These are phyloP conservation scores for Pyrenophora graminea DNA, from an alignment of 2,329 filamentous ascomycete genomes.

Conservation along the genomic window DNA sequence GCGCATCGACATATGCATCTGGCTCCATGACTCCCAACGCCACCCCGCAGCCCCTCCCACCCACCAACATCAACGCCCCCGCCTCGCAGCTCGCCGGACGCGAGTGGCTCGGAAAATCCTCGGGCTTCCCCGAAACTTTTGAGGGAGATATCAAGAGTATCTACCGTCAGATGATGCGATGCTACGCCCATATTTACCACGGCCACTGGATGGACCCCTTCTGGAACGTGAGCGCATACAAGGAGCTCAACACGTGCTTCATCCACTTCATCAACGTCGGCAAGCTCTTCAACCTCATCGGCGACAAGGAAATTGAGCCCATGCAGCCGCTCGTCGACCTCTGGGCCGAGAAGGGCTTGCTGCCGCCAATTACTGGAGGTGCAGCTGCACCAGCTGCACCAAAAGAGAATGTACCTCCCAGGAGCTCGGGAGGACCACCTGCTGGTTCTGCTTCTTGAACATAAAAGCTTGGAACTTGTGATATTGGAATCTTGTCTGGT, in stretches of 20 bases:
- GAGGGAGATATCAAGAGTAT: conserved; percentile 77
- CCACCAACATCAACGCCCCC: conserved; percentile 56
- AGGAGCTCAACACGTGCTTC: conserved; percentile 59
- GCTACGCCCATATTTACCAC: conserved; percentile 59
- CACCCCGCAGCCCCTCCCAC: conserved; percentile 51
- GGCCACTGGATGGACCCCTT: conserved; percentile 57
- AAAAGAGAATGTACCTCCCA: conserved; percentile 29
- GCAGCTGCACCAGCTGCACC: conserved; percentile 1
- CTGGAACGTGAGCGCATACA: conserved; percentile 54
- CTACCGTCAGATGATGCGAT: conserved; percentile 60
- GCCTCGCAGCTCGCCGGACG: conserved; percentile 69
- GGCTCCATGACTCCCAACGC: conserved; percentile 54
- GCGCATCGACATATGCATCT: conserved; percentile 61
- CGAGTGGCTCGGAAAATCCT: conserved; percentile 86
- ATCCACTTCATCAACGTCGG: conserved; percentile 64
- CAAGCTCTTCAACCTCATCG: conserved; percentile 77
- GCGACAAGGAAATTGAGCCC: conserved; percentile 87
- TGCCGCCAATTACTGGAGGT: conserved; percentile 57
- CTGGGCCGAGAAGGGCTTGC: conserved; percentile 85
- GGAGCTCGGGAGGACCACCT: conserved; percentile 25
- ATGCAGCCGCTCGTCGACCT: conserved; percentile 94
- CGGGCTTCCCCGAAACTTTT: conserved; percentile 64
- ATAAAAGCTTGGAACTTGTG: not conserved
- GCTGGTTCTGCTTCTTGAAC: conserved; percentile 19
- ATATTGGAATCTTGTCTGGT: not conserved